Evolutionary conservation across 306 rosid species (phyloP), one percentile per base, ranked within the genome.

Genomic region (Citrullus mucosospermus): DNA sequence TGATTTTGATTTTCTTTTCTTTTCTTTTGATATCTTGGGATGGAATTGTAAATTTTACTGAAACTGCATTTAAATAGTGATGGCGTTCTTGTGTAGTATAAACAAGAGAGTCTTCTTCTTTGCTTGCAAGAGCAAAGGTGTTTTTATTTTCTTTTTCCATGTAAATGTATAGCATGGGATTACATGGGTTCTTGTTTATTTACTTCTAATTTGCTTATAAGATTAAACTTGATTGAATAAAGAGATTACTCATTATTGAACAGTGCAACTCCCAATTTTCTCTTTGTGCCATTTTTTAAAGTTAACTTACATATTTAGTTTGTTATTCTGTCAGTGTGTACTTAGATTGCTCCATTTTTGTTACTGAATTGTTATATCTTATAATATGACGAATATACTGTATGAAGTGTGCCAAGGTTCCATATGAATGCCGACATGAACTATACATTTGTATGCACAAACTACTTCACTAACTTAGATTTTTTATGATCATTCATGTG

Each of bases 31-130:
- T n/a, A 6, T 50, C 32, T 14, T 72, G 77, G 77, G 22, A 72
- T 72, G 77, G 25, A 73, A 73, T 30, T 73, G 77, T 73, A 73
- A 50, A 73, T 73, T 28, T 50, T 73, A 30, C 25, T 73, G 25
- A 28, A 72, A 28, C 25, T 28, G 9, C 38, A 72, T 72, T 71
- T 28, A 48, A 46, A 48, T 12, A 72, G 77, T 30, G 28, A 28
- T n/a, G 60, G 41, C 60, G 60, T 51, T 14, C 25, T 48, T 48
- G 22, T 71, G 18, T 48, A 71, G 76, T 25, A 46, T 28, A 30
- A 25, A 71, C 58, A 48, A 50, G 41, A 48, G 43, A 51, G 4
- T 73, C 28, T 51, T 73, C 43, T 51, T 44, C 39, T 8, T 50
- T 71, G 22, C 12, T 71, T 22, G 41, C 41, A 71, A 50, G 77